Evolutionary conservation across 345 rosid genomes (phyloP).

Genomic region (Brassica juncea): DNA sequence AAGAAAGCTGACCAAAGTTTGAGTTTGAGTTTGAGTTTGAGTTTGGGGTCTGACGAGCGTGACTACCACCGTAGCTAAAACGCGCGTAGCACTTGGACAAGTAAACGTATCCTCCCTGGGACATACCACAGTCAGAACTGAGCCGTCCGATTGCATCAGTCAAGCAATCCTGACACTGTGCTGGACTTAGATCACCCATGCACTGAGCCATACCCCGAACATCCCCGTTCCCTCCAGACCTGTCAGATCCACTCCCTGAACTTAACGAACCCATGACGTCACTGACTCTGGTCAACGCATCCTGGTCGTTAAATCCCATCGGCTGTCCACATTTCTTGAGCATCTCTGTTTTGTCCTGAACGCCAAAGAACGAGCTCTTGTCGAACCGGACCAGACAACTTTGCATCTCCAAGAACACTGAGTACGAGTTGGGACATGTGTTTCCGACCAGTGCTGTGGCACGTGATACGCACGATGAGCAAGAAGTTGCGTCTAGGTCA

Average conservation of each 20-base stretch:
- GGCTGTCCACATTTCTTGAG: conserved; percentile 69
- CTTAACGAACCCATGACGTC: conserved; percentile 35
- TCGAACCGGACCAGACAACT: conserved; percentile 79
- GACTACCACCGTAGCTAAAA: conserved; percentile 49
- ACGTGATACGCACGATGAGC: conserved; percentile 71
- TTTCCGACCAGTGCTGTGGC: conserved; percentile 62
- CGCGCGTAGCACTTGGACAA: conserved; percentile 81
- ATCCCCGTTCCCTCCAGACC: conserved; percentile 66
- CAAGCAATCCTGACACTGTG: conserved; percentile 77
- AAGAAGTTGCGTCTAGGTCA: conserved; percentile 60
- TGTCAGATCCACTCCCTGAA: conserved; percentile 33
- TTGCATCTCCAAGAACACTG: conserved; percentile 71
- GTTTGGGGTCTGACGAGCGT: conserved; percentile 31
- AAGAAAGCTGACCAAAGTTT: conserved; percentile 30
- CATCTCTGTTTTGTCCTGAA: conserved; percentile 71
- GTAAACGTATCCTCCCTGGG: conserved; percentile 64
- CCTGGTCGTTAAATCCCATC: conserved; percentile 43
- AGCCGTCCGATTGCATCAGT: conserved; percentile 69
- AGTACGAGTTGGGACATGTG: conserved; percentile 57
- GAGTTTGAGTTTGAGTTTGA: conserved; percentile 21
- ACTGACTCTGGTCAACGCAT: conserved; percentile 34
- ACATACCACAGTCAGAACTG: conserved; percentile 62
- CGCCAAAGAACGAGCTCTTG: conserved; percentile 64
- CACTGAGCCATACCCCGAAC: conserved; percentile 81
- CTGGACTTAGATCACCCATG: conserved; percentile 56